Evolutionary conservation across 1,284 basidiomycete species (phyloP).

Genomic region (Bjerkandera adusta): DNA sequence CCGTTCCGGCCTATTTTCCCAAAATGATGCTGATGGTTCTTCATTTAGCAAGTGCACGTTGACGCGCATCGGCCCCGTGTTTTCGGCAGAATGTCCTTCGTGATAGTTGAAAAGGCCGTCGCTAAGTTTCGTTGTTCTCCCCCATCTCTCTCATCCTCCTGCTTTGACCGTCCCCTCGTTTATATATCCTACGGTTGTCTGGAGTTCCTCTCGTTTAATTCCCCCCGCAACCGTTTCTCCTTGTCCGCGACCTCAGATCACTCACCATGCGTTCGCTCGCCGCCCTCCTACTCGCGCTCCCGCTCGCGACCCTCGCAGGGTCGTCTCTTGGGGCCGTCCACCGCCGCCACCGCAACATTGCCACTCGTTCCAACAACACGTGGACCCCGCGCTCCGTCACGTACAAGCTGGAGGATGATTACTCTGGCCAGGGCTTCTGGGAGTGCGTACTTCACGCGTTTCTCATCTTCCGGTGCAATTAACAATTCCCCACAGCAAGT

Average conservation of each 20-base stretch:
- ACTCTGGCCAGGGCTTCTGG: constrained; percentile 38
- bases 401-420: constrained; percentile 37
- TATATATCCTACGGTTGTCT: constrained; percentile 8
- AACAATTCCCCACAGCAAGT: constrained; percentile 40
- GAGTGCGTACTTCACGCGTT: constrained; percentile 20
- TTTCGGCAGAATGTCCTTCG: background rate
- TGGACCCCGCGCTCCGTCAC: constrained; percentile 10
- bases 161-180: constrained; percentile 13
- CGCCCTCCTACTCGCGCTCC: constrained; percentile 21
- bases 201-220: constrained; percentile 8
- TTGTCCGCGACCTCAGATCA: background rate
- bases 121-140: background rate
- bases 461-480: background rate
- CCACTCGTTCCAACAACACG: background rate
- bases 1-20: too few relatives aligned
- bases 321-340: constrained; percentile 12
- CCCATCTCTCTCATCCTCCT: constrained; percentile 1
- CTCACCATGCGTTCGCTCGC: constrained; percentile 21
- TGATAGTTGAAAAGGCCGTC: constrained; percentile 8
- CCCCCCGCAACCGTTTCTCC: constrained; percentile 5
- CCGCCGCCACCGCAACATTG: constrained; percentile 19
- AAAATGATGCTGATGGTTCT: background rate
- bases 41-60: constrained; percentile 6
- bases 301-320: constrained; percentile 22
- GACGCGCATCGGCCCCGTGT: constrained; percentile 5